These are phyloP conservation scores for Leccinum truebloodii DNA, from an alignment of 768 basidiomycete genomes.

Conservation along the genomic window DNA sequence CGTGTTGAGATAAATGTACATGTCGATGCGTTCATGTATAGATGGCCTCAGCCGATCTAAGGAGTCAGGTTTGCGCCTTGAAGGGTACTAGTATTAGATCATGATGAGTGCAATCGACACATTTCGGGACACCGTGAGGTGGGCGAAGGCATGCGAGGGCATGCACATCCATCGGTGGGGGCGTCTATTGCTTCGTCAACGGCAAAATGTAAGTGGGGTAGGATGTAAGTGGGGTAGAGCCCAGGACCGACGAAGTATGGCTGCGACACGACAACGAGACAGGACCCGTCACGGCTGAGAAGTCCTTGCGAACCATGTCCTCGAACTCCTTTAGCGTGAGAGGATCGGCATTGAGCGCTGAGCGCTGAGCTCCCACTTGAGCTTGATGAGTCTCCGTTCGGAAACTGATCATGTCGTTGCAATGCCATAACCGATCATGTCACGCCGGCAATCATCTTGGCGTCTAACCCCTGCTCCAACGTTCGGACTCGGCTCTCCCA, in stretches of 20 bases:
- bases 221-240: too few species aligned
- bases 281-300: too few species aligned
- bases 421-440: conserved; percentile 36
- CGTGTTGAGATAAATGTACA: neutral
- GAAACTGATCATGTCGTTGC: conserved; percentile 40
- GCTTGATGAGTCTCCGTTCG: conserved; percentile 32
- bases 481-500: conserved; percentile 61
- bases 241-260: too few species aligned
- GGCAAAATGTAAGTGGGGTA: too few species aligned
- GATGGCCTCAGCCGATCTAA: neutral
- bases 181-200: too few species aligned
- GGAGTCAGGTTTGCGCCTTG: neutral
- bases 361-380: conserved; percentile 5
- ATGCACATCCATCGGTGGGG: too few species aligned
- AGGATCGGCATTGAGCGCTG: too few species aligned
- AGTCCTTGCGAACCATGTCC: too few species aligned
- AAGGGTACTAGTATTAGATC: neutral
- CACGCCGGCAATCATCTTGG: conserved; percentile 40
- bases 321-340: too few species aligned
- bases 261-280: too few species aligned
- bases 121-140: too few species aligned
- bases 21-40: neutral
- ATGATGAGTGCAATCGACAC: neutral
- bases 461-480: conserved; percentile 55
- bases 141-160: too few species aligned